Evolutionary conservation across 1,284 basidiomycete genomes (phyloP), one percentile per base, ranked within the genome.

Genomic region (Sporisorium iseilematis-ciliati): DNA sequence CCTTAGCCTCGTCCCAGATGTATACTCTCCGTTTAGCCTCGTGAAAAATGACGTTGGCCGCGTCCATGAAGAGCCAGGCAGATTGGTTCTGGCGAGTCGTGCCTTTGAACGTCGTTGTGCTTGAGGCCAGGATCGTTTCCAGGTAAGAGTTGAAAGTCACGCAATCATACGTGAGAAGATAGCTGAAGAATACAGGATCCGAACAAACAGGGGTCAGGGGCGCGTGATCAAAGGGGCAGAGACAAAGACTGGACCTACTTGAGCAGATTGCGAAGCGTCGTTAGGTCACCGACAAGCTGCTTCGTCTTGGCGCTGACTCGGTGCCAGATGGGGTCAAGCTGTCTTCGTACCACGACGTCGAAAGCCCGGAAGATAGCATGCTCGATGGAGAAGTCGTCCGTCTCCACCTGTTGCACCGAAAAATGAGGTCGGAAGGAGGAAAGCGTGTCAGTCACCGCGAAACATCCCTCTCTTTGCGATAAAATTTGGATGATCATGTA

Each of bases 291-390:
- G 7, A 98, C 94, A 12, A 98, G 90, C 71, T 95, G 92, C 81
- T 94, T 95, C 0, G 95, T 99, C 77, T 91, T 92, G 3, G 92
- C 91, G 1, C 94, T 93, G 26, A 97, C 93, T 85, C 94, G 93
- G 85, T 99, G 95, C 97, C 97, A 99, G 4, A 97, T 92, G 0
- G 95, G 90, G 84, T 97, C 93, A 5, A 99, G 90, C 79, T 95
- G 93, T 46, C 91, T 90, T 10, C 95, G 90, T 1, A 98, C 94
- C 57, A 97, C 89, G 23, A 90, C 88, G 81, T 99, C 96, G 82
- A 99, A 99, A 1, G 92, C 94, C 31, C 91, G 90, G 86, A 98
- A 98, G 79, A 99, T 95, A 0, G 94, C 93, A 78, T 93, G 96
- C 81, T 97, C 93, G 50, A 98, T 90, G 6, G 90, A 95, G 65